Evolutionary conservation across 2,329 filamentous ascomycete species (phyloP).

Genomic region (Epicoccum nigrum): DNA sequence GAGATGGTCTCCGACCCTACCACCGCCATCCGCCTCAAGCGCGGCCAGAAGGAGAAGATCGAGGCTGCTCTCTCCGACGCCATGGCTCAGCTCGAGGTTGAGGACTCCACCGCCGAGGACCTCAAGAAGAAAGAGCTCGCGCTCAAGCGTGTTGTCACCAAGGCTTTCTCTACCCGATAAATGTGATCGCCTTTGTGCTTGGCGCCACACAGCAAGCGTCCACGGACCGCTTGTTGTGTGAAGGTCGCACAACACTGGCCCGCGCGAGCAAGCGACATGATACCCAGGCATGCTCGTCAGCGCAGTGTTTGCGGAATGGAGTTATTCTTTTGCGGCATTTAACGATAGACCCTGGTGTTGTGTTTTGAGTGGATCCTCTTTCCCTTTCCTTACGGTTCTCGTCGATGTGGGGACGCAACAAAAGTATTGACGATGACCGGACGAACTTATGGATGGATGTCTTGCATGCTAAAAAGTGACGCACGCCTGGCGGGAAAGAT

Average conservation of each 20-base stretch:
- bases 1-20: constrained; percentile 98
- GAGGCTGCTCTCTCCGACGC: constrained; percentile 95
- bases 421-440: constrained; percentile 39
- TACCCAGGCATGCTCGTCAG: constrained; percentile 37
- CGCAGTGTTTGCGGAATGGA: constrained; percentile 23
- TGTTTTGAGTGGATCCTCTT: constrained; percentile 7
- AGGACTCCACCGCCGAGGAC: constrained; percentile 89
- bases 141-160: constrained; percentile 96
- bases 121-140: constrained; percentile 99
- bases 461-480: constrained; percentile 25
- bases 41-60: constrained; percentile 99
- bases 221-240: too few relatives aligned
- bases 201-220: background rate
- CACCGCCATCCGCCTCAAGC: constrained; percentile 96
- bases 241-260: constrained; percentile 24
- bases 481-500: constrained; percentile 26
- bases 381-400: constrained; percentile 33
- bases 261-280: constrained; percentile 28
- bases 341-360: constrained; percentile 44
- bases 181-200: constrained; percentile 16
- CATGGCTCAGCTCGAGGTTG: constrained; percentile 96
- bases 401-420: constrained; percentile 30
- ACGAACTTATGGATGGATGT: constrained; percentile 31
- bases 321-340: constrained; percentile 40
- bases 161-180: constrained; percentile 93